Evolutionary conservation across 805 yeast genomes (phyloP).

Genomic region (Candida ponderosae): DNA sequence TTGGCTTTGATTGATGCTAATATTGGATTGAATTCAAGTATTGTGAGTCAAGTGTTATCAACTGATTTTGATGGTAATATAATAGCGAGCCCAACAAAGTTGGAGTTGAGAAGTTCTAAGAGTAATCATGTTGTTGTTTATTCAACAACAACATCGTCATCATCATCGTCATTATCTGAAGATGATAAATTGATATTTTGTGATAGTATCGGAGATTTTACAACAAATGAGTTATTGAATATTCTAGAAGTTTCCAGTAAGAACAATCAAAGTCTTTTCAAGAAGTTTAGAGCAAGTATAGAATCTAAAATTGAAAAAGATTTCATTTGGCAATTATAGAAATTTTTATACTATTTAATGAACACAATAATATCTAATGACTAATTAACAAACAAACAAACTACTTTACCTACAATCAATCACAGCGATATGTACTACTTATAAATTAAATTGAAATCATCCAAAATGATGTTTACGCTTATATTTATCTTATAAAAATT

Average conservation of each 20-base stretch:
- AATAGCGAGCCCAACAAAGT: slow-evolving; percentile 37
- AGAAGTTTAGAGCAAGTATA: slow-evolving; percentile 38
- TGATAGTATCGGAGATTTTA: slow-evolving; percentile 69
- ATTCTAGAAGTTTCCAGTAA: slow-evolving; percentile 45
- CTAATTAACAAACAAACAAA: too few species aligned
- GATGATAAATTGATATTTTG: slow-evolving; percentile 46
- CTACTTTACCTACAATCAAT: too few species aligned
- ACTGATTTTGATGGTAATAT: slow-evolving; percentile 24
- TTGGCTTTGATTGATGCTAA: slow-evolving; percentile 79
- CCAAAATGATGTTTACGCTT: too few species aligned
- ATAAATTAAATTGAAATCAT: too few species aligned
- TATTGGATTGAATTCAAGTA: slow-evolving; percentile 57
- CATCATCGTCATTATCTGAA: too few species aligned
- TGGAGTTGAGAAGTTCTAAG: slow-evolving; percentile 31
- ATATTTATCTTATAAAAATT: too few species aligned
- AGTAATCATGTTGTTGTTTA: slow-evolving; percentile 67
- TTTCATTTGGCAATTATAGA: slow-evolving; percentile 46
- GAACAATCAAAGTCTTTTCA: slow-evolving; percentile 37
- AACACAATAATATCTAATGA: too few species aligned
- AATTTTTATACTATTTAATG: not conserved
- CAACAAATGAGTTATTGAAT: slow-evolving; percentile 42
- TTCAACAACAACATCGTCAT: slow-evolving; percentile 41
- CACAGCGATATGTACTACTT: too few species aligned
- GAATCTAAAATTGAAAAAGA: slow-evolving; percentile 41
- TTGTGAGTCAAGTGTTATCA: slow-evolving; percentile 48